Conservation (phyloP, 495 filamentous ascomycete species). For the Aspergillus biplanus region DNA sequence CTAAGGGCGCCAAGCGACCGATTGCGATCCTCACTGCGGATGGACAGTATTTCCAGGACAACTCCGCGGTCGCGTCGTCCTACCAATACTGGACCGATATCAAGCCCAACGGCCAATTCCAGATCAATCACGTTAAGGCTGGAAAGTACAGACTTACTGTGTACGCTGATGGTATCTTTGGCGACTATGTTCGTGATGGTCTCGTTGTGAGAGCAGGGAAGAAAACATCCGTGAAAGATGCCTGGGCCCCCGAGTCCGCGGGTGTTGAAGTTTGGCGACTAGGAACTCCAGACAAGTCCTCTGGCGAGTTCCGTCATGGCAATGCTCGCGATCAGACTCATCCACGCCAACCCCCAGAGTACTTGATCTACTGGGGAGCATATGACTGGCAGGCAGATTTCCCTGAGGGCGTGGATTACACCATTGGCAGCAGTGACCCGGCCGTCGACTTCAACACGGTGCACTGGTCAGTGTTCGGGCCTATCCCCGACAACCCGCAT, state of each 20-base stretch:
- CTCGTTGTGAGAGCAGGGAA: slow-evolving; percentile 41
- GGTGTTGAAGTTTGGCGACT: slow-evolving; percentile 59
- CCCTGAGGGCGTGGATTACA: slow-evolving; percentile 54
- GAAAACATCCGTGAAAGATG: slow-evolving; percentile 31
- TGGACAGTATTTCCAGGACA: slow-evolving; percentile 60
- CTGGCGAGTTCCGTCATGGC: slow-evolving; percentile 59
- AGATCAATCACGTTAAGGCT: slow-evolving; percentile 50
- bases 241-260: slow-evolving; percentile 52
- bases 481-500: slow-evolving; percentile 41
- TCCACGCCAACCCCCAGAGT: slow-evolving; percentile 51
- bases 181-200: slow-evolving; percentile 51
- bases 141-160: slow-evolving; percentile 60
- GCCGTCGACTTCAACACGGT: slow-evolving; percentile 55
- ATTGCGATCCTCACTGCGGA: slow-evolving; percentile 57
- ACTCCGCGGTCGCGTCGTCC: slow-evolving; percentile 48
- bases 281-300: slow-evolving; percentile 57
- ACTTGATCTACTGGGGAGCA: slow-evolving; percentile 58
- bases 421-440: slow-evolving; percentile 50
- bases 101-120: slow-evolving; percentile 44
- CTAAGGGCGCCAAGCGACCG: slow-evolving; percentile 43
- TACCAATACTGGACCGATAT: slow-evolving; percentile 64
- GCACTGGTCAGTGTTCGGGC: slow-evolving; percentile 59
- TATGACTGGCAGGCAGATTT: slow-evolving; percentile 60
- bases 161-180: slow-evolving; percentile 61
- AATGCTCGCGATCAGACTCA: slow-evolving; percentile 43